Percentiles rank a stretch among this genome's conserved stretches.
These are phyloP conservation scores for Aphanoascus verrucosus DNA, from an alignment of 2,329 filamentous ascomycete species.

Conservation along the genomic window DNA sequence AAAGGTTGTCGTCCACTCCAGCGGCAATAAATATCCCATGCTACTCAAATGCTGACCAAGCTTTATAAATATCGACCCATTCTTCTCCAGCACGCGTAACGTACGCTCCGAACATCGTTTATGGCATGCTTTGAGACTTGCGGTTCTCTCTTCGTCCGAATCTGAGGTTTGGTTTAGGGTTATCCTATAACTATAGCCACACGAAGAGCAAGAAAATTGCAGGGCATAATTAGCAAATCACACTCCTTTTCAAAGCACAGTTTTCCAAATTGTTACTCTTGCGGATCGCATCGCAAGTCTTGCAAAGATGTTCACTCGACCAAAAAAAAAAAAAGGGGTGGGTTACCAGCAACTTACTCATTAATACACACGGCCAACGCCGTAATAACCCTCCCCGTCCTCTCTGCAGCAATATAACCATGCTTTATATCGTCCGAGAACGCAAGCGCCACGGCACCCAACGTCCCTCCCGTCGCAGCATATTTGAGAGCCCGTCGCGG, in stretches of 20 bases:
- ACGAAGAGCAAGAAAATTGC: neutral
- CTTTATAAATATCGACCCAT: slow-evolving; percentile 98
- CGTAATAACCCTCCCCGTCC: slow-evolving; percentile 66
- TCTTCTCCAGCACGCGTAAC: slow-evolving; percentile 77
- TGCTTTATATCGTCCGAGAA: slow-evolving; percentile 61
- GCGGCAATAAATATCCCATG: slow-evolving; percentile 85
- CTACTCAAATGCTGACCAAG: slow-evolving; percentile 91
- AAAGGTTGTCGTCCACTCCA: slow-evolving; percentile 91
- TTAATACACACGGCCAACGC: slow-evolving; percentile 74
- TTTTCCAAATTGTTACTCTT: neutral
- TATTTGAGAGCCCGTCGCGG: slow-evolving; percentile 25
- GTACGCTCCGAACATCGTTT: slow-evolving; percentile 86
- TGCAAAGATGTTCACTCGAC: slow-evolving; percentile 1
- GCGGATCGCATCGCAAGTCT: slow-evolving; percentile 3
- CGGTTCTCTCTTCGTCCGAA: slow-evolving; percentile 54
- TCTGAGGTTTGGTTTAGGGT: slow-evolving; percentile 58
- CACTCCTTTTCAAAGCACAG: neutral
- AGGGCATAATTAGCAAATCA: neutral
- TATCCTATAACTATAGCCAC: slow-evolving; percentile 62
- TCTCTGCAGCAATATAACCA: slow-evolving; percentile 61
- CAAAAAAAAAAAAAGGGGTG: slow-evolving; percentile 9
- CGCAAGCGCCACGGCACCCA: slow-evolving; percentile 38
- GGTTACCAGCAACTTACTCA: slow-evolving; percentile 51
- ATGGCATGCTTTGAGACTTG: slow-evolving; percentile 71
- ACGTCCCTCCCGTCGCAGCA: slow-evolving; percentile 26